phyloP scores from a whole-genome alignment of 148 eudicot genomes.

The Talinum fruticosum region DNA sequence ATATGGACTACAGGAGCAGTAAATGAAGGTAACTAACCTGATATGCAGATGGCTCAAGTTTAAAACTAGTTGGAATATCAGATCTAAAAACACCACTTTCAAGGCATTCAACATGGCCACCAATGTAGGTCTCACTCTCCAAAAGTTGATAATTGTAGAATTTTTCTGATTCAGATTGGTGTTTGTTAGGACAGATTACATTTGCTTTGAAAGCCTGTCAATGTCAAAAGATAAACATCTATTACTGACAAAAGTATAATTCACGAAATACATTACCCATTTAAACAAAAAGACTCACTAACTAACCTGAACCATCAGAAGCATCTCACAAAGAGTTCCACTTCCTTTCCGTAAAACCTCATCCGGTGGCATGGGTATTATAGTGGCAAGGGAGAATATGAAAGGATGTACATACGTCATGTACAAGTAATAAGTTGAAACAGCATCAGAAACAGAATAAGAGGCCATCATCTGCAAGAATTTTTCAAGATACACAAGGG shows the following conservation, averaged over 20 bases:
- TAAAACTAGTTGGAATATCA: conserved; percentile 93
- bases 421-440: conserved; percentile 93
- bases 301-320: conserved; percentile 98
- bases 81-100: conserved; percentile 99
- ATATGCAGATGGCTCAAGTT: conserved; percentile 93
- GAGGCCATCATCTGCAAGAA: conserved; percentile 98
- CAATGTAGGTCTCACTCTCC: conserved; percentile 99
- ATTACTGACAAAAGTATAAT: not conserved
- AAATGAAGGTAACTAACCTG: conserved; percentile 42
- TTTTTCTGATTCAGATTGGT: conserved; percentile 94
- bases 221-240: conserved; percentile 14
- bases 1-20: not conserved
- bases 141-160: conserved; percentile 66
- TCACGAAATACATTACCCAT: not conserved
- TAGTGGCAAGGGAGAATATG: conserved; percentile 96
- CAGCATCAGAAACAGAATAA: conserved; percentile 99
- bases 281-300: not conserved
- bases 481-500: conserved; percentile 17
- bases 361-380: conserved; percentile 99
- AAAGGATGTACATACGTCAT: conserved; percentile 99
- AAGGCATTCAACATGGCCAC: conserved; percentile 99
- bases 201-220: conserved; percentile 87
- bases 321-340: conserved; percentile 99
- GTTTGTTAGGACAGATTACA: conserved; percentile 95
- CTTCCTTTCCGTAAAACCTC: conserved; percentile 99